Percentiles rank a stretch among this genome's conserved stretches.
These are phyloP conservation scores for Ustilago xerochloae DNA, from an alignment of 1,284 basidiomycete species.

Conservation along the genomic window DNA sequence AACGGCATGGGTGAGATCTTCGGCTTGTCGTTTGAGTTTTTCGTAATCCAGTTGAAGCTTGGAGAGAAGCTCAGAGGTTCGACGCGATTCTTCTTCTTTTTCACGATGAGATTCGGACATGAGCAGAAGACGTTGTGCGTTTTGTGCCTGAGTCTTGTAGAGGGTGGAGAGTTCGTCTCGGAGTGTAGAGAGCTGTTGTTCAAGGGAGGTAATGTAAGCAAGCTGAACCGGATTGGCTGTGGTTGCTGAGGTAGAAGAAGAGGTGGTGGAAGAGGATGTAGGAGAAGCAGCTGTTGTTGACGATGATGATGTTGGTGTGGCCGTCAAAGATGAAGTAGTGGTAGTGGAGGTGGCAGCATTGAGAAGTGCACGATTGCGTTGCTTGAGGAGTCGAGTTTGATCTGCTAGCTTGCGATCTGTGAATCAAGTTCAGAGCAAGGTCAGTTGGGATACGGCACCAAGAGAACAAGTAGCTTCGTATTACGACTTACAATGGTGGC, in stretches of 20 bases:
- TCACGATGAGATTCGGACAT: constrained; percentile 94
- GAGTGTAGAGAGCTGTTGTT: constrained; percentile 88
- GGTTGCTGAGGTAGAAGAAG: background rate
- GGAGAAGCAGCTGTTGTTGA: constrained; percentile 8
- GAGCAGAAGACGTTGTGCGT: constrained; percentile 87
- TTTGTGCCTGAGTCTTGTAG: constrained; percentile 96
- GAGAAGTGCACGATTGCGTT: constrained; percentile 49
- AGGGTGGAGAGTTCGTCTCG: constrained; percentile 89
- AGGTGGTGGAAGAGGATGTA: constrained; percentile 2
- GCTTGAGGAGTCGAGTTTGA: constrained; percentile 45
- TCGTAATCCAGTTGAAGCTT: constrained; percentile 79
- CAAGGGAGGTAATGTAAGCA: constrained; percentile 88
- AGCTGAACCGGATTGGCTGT: constrained; percentile 80
- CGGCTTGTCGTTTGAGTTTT: constrained; percentile 70
- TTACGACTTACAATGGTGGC: constrained; percentile 43
- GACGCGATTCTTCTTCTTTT: constrained; percentile 82
- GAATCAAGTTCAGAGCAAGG: background rate
- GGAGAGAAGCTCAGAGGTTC: constrained; percentile 80
- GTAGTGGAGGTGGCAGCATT: constrained; percentile 32
- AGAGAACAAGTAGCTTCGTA: background rate
- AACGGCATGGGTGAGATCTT: constrained; percentile 79
- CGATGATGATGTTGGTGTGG: background rate
- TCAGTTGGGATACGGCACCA: too few species aligned
- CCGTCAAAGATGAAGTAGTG: constrained; percentile 14
- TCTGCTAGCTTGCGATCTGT: constrained; percentile 49